Conservation (phyloP, 768 basidiomycete species). For the Tulasnella sp. region DNA sequence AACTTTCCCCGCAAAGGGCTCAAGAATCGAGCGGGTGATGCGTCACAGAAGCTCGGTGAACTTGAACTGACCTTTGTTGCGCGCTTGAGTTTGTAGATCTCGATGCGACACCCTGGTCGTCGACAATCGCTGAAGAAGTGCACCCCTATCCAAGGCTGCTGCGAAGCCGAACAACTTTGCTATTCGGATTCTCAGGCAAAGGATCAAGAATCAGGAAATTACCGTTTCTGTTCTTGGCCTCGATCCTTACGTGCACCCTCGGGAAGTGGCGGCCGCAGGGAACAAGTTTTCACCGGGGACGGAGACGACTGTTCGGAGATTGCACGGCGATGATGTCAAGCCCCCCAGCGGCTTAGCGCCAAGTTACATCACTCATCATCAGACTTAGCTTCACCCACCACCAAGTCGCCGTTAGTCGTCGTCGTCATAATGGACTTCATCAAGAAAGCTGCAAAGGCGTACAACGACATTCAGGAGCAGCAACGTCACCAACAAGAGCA, state of each 20-base stretch:
- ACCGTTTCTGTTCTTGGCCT: neutral
- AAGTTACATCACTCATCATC: neutral
- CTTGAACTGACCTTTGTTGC: neutral
- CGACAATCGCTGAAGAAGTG: neutral
- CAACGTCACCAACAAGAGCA: neutral
- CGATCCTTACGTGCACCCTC: neutral
- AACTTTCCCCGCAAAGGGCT: neutral
- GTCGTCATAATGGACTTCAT: slow-evolving; percentile 11
- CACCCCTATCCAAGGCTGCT: neutral
- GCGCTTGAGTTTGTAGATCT: neutral
- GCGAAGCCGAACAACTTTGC: neutral
- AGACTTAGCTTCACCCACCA: neutral
- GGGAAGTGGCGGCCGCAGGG: neutral
- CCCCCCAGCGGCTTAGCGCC: neutral
- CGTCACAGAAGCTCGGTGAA: neutral
- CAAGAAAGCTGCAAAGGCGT: neutral
- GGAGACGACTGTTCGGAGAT: neutral
- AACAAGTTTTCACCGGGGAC: neutral
- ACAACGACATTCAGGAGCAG: neutral
- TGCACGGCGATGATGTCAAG: slow-evolving; percentile 1
- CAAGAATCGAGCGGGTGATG: neutral
- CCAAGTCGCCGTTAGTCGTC: neutral
- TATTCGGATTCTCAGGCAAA: neutral
- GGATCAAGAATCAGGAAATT: neutral
- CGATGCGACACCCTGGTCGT: neutral